Conservation (phyloP, 2,329 filamentous ascomycete genomes). For the Fusarium nematophilum region DNA sequence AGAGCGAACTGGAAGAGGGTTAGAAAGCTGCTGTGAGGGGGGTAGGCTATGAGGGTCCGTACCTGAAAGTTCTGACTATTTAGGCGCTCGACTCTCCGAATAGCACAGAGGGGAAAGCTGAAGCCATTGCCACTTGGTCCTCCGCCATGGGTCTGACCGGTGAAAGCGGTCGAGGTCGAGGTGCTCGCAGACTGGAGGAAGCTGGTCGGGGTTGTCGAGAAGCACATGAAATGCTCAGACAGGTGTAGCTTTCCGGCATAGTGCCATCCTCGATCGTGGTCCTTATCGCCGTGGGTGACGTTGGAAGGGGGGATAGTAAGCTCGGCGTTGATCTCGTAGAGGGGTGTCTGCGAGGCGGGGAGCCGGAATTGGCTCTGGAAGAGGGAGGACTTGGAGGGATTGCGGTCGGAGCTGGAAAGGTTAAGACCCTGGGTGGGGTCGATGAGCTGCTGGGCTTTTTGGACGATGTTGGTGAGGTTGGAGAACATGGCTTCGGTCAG, state of each 20-base stretch:
- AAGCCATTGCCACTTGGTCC: constrained; percentile 96
- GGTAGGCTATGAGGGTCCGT: constrained; percentile 29
- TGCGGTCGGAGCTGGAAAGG: constrained; percentile 78
- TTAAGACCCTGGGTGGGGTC: constrained; percentile 84
- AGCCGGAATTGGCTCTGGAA: constrained; percentile 98
- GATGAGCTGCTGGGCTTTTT: constrained; percentile 95
- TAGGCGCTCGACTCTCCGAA: constrained; percentile 89
- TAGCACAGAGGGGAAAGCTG: constrained; percentile 90
- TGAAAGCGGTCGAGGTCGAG: constrained; percentile 84
- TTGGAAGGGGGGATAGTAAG: constrained; percentile 85
- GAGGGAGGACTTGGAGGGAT: constrained; percentile 89
- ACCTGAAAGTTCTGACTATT: constrained; percentile 90
- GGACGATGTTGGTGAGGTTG: constrained; percentile 82
- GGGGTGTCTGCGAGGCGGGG: constrained; percentile 88
- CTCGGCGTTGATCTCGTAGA: constrained; percentile 97
- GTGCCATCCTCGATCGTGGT: constrained; percentile 80
- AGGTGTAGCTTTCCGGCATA: constrained; percentile 94
- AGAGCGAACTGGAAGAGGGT: constrained; percentile 76
- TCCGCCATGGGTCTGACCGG: constrained; percentile 90
- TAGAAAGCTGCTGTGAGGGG: constrained; percentile 2
- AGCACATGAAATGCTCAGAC: constrained; percentile 95
- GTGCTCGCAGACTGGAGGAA: constrained; percentile 85
- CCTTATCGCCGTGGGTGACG: constrained; percentile 76
- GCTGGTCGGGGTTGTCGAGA: constrained; percentile 92
- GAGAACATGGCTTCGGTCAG: constrained; percentile 65